phyloP scores from a whole-genome alignment of 208 protist species.

The Trypanosoma congolense region DNA sequence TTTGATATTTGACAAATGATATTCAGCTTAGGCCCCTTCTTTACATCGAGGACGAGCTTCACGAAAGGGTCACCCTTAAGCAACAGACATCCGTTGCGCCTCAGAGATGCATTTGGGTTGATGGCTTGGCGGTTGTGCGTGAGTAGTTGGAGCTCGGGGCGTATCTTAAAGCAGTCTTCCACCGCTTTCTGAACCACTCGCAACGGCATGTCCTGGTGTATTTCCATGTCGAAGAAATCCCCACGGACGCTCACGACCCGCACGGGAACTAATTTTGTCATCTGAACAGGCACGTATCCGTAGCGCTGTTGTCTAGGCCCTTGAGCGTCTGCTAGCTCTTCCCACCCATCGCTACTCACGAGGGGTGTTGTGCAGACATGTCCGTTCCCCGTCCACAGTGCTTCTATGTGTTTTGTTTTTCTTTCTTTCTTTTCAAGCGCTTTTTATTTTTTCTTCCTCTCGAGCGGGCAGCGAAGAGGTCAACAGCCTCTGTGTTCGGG shows the following conservation, averaged over 20 bases:
- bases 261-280: constrained; percentile 64
- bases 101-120: constrained; percentile 46
- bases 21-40: constrained; percentile 69
- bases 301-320: not conserved
- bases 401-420: not conserved
- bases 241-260: constrained; percentile 66
- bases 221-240: constrained; percentile 82
- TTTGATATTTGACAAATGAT: constrained; percentile 41
- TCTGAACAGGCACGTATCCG: constrained; percentile 45
- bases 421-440: too few species aligned
- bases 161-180: constrained; percentile 81
- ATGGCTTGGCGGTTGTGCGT: constrained; percentile 76
- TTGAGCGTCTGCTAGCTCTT: too few species aligned
- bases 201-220: constrained; percentile 69
- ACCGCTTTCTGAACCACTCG: constrained; percentile 64
- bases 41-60: constrained; percentile 57
- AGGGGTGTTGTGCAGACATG: not conserved
- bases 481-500: too few species aligned
- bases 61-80: constrained; percentile 86
- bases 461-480: too few species aligned
- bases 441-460: too few species aligned
- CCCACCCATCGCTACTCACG: not conserved
- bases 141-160: constrained; percentile 72
- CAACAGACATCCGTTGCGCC: constrained; percentile 72
- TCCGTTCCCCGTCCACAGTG: too few species aligned